Evolutionary conservation across 78 protist genomes (phyloP), one percentile per base, ranked within the genome.

Genomic region (Dictyostelium capitatum): DNA sequence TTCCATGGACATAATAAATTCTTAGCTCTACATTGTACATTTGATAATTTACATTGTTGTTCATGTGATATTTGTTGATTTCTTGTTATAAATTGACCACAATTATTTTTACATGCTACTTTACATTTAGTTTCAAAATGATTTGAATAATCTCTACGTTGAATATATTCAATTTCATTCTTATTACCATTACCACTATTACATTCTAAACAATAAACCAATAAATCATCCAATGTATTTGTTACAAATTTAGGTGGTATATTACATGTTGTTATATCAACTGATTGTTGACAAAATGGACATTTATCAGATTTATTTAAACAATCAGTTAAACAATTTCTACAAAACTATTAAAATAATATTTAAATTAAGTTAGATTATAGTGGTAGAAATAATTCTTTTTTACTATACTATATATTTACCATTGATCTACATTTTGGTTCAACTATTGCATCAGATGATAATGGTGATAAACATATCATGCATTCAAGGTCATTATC

Each of bases 361-460:
- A 53, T 11, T 51, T 19, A 53, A 17, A 53, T 19, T 15, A 53
- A 53, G 19, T 19, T 19, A 17, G 19, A 53, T 1, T 19, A 53
- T 53, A 9, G 19, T n/a, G n/a, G n/a, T n/a, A n/a, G n/a, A n/a
- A n/a, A n/a, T n/a, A n/a, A n/a, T n/a, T n/a, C n/a, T n/a, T n/a
- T n/a, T n/a, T n/a, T n/a, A n/a, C n/a, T n/a, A n/a, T n/a, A n/a
- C n/a, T n/a, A 56, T 56, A 56, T 37, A 20, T 56, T 56, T 56
- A 56, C 64, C 73, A 64, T 64, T 64, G 20, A 32, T 64, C 73
- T 64, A n/a, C 73, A 64, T 25, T 64, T 25, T 64, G 73, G 73
- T 28, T 64, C 73, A 10, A 64, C 41, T 28, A 64, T 32, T 28
- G 73, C 37, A 8, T 64, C 73, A 4, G 10, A 4, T 8, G 10